Evolutionary conservation across 305 asterid genomes (phyloP).

Genomic region (Salvia sclarea): DNA sequence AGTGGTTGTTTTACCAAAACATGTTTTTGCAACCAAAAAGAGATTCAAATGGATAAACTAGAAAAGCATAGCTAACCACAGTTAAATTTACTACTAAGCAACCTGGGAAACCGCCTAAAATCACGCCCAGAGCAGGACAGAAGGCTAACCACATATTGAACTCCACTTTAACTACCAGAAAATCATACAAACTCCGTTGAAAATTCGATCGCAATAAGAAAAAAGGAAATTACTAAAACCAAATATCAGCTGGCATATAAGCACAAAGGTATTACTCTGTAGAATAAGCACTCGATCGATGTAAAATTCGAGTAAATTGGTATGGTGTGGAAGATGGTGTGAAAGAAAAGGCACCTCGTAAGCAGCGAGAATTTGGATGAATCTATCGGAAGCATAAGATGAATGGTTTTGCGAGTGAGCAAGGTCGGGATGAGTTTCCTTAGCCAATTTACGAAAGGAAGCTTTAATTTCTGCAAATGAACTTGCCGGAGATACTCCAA

Average conservation of each 20-base stretch:
- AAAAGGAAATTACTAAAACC: background rate
- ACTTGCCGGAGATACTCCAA: conserved; percentile 68
- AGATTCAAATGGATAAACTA: conserved; percentile 16
- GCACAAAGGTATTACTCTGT: background rate
- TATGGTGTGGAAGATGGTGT: no score
- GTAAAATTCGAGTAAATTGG: conserved; percentile 6
- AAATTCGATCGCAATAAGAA: background rate
- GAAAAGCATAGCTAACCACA: background rate
- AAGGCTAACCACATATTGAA: background rate
- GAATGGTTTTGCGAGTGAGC: conserved; percentile 43
- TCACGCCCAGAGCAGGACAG: background rate
- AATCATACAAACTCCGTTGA: background rate
- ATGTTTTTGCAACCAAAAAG: conserved; percentile 7
- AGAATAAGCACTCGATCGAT: background rate
- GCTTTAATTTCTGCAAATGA: conserved; percentile 72
- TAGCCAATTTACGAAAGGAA: conserved; percentile 75
- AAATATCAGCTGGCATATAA: conserved; percentile 9
- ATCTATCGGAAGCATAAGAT: conserved; percentile 52
- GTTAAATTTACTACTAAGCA: no score
- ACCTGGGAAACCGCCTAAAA: conserved; percentile 4
- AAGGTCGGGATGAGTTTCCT: conserved; percentile 86
- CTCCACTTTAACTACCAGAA: conserved; percentile 11
- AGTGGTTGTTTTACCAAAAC: conserved; percentile 8
- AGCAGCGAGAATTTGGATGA: conserved; percentile 80
- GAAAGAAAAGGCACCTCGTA: conserved; percentile 69